These are phyloP conservation scores for Nakazawaea wyomingensis DNA, from an alignment of 805 yeast species.

Conservation along the genomic window DNA sequence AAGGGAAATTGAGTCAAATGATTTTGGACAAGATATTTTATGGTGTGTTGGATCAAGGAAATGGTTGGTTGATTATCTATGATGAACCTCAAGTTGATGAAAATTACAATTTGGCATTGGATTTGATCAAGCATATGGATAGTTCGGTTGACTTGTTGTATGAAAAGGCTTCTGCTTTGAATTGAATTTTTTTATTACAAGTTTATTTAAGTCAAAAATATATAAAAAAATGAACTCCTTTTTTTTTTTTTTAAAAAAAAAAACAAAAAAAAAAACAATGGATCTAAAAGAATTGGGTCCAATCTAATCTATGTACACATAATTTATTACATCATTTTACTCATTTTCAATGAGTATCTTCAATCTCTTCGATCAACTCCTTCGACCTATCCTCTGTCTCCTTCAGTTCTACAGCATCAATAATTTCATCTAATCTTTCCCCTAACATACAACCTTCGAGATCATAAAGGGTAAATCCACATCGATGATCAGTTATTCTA, in stretches of 20 bases:
- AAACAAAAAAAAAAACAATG: too few relatives aligned
- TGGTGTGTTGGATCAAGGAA: conserved; percentile 97
- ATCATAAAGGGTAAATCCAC: conserved; percentile 76
- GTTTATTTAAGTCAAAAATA: too few relatives aligned
- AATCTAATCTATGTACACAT: too few relatives aligned
- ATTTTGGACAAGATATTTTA: conserved; percentile 90
- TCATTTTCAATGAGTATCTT: conserved; percentile 6
- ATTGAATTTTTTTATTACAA: conserved; percentile 27
- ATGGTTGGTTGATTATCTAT: conserved; percentile 92
- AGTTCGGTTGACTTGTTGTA: conserved; percentile 84
- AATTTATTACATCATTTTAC: too few relatives aligned
- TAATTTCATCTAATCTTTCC: conserved; percentile 46
- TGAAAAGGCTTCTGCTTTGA: conserved; percentile 86
- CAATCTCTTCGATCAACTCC: conserved; percentile 26
- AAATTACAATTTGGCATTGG: conserved; percentile 82
- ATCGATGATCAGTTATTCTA: conserved; percentile 90
- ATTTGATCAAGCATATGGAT: conserved; percentile 81
- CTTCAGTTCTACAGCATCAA: conserved; percentile 44
- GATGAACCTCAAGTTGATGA: conserved; percentile 87
- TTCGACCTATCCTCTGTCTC: conserved; percentile 43
- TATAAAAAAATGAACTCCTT: too few relatives aligned
- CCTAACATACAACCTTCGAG: conserved; percentile 64
- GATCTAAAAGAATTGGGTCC: too few relatives aligned
- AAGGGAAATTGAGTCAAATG: conserved; percentile 94
- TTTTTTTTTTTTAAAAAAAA: too few relatives aligned